Percentiles rank a stretch among this genome's conserved stretches.
phyloP scores from a whole-genome alignment of 345 rosid species.

The Moringa oleifera region DNA sequence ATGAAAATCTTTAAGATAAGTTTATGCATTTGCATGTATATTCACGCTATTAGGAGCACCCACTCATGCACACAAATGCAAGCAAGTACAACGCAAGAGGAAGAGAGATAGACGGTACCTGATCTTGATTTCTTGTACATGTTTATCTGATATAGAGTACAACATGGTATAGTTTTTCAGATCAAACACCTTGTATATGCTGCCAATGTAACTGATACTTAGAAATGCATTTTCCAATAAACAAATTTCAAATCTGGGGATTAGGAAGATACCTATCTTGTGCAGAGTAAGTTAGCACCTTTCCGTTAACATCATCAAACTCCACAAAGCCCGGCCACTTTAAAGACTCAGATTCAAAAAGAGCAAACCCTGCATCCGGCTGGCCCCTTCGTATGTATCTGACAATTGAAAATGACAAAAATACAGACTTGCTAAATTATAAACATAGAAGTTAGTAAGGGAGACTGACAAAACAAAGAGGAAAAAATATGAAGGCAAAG shows the following conservation, averaged over 20 bases:
- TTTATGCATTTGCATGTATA: too few relatives aligned
- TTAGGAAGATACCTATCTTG: slow-evolving; percentile 65
- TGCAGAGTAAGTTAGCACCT: slow-evolving; percentile 91
- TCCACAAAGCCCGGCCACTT: slow-evolving; percentile 99
- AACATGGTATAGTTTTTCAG: slow-evolving; percentile 87
- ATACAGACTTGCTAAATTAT: too few relatives aligned
- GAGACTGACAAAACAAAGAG: slow-evolving; percentile 2
- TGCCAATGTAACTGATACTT: slow-evolving; percentile 26
- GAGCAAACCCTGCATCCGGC: slow-evolving; percentile 94
- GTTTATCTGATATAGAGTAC: slow-evolving; percentile 80
- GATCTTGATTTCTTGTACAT: slow-evolving; percentile 95
- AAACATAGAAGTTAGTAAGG: slow-evolving; percentile 2
- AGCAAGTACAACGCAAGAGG: neutral
- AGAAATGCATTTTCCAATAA: slow-evolving; percentile 10
- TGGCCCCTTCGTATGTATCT: slow-evolving; percentile 89
- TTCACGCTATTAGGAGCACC: too few relatives aligned
- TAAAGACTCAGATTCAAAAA: slow-evolving; percentile 91
- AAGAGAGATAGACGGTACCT: slow-evolving; percentile 47
- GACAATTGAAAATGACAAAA: slow-evolving; percentile 15
- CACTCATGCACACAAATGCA: too few relatives aligned
- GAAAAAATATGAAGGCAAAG: neutral
- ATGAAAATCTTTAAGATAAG: neutral
- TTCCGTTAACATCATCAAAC: slow-evolving; percentile 98
- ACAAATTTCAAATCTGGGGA: slow-evolving; percentile 1
- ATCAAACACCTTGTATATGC: slow-evolving; percentile 96